A percentile compares a stretch with the other conserved stretches of the same genome.
phyloP scores from a whole-genome alignment of 1,139 yeast genomes.

The Suhomyces chickasaworum region DNA sequence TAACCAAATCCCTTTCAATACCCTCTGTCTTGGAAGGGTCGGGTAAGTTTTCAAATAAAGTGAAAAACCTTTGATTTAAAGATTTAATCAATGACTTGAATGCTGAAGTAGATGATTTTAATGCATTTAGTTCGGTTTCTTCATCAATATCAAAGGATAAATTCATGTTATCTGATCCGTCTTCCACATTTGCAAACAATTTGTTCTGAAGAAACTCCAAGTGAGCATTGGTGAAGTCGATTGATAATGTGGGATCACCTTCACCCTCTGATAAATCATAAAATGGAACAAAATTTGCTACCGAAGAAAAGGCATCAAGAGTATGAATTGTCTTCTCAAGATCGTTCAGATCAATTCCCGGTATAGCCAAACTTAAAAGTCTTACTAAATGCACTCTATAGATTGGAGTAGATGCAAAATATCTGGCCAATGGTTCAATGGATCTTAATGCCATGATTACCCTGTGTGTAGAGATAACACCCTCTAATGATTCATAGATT shows the following conservation, averaged over 20 bases:
- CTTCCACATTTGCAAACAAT: conserved; percentile 23
- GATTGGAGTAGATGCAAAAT: conserved; percentile 63
- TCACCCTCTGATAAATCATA: conserved; percentile 48
- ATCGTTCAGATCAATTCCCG: conserved; percentile 91
- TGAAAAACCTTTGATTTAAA: conserved; percentile 62
- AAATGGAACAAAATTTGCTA: conserved; percentile 75
- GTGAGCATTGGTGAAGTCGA: conserved; percentile 72
- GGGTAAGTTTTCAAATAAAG: conserved; percentile 75
- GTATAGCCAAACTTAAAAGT: conserved; percentile 65
- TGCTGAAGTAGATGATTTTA: conserved; percentile 72
- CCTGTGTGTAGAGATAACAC: conserved; percentile 82
- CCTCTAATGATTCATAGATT: conserved; percentile 79
- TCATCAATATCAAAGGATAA: conserved; percentile 34
- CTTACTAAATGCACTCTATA: conserved; percentile 81
- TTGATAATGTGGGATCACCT: conserved; percentile 59
- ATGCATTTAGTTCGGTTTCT: conserved; percentile 55
- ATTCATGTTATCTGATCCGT: not conserved
- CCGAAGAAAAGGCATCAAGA: conserved; percentile 67
- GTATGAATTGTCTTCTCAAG: conserved; percentile 71
- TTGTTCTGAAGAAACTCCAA: conserved; percentile 48
- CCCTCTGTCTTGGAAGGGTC: conserved; percentile 54
- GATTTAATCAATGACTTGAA: conserved; percentile 63
- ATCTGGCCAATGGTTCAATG: conserved; percentile 66
- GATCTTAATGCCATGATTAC: conserved; percentile 72
- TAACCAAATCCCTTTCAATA: conserved; percentile 56